phyloP scores from a whole-genome alignment of 2,329 filamentous ascomycete genomes.

The Aureobasidium sp. region DNA sequence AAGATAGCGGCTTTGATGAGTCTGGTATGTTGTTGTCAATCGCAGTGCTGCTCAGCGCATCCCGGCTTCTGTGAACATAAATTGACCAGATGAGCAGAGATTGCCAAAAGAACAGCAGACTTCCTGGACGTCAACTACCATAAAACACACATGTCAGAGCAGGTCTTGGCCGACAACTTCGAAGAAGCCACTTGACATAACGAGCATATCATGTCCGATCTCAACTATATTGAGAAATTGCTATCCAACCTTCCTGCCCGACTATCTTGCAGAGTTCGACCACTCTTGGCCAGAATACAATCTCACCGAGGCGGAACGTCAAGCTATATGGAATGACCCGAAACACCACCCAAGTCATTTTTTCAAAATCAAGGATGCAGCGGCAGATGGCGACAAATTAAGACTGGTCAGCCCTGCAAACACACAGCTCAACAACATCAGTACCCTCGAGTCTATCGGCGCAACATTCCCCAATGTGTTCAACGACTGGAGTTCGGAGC shows the following conservation, averaged over 20 bases:
- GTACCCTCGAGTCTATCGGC: constrained; percentile 28
- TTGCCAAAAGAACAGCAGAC: constrained; percentile 37
- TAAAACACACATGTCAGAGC: constrained; percentile 37
- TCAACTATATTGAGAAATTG: constrained; percentile 48
- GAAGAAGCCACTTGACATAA: constrained; percentile 39
- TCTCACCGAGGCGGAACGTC: constrained; percentile 23
- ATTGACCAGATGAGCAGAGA: not conserved
- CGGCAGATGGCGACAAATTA: constrained; percentile 11
- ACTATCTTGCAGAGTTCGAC: constrained; percentile 45
- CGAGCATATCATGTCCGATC: constrained; percentile 39
- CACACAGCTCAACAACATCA: constrained; percentile 33
- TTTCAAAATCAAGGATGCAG: not conserved
- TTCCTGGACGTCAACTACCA: constrained; percentile 39
- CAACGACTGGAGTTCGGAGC: constrained; percentile 26
- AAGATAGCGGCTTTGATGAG: constrained; percentile 21
- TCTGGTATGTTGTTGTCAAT: not conserved
- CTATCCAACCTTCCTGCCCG: constrained; percentile 39
- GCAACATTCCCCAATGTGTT: constrained; percentile 30
- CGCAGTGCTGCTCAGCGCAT: not conserved
- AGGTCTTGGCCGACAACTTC: constrained; percentile 34
- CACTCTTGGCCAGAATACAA: constrained; percentile 21
- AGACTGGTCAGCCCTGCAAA: constrained; percentile 23
- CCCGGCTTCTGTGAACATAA: not conserved
- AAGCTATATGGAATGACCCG: constrained; percentile 16
- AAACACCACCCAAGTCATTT: constrained; percentile 15